A percentile compares a stretch with the other conserved stretches of the same genome.
Conservation (phyloP, 495 filamentous ascomycete genomes). For the Evernia prunastri region DNA sequence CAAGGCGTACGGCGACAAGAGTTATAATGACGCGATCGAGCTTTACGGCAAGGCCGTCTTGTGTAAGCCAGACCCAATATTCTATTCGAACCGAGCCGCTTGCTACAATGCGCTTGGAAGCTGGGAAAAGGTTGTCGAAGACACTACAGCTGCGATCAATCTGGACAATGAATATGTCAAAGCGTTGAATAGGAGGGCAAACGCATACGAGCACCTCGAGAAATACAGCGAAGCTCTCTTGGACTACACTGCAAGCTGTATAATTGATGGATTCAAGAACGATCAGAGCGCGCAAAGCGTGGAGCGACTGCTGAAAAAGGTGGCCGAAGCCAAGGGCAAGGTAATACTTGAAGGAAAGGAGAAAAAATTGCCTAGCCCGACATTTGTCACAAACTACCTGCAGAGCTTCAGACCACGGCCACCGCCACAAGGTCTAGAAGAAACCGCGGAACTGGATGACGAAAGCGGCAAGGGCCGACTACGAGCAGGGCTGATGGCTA, state of each 20-base stretch:
- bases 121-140: slow-evolving; percentile 95
- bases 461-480: slow-evolving; percentile 78
- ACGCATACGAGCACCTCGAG: slow-evolving; percentile 87
- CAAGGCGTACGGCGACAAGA: slow-evolving; percentile 88
- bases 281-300: slow-evolving; percentile 80
- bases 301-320: slow-evolving; percentile 91
- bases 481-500: slow-evolving; percentile 68
- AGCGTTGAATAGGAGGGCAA: slow-evolving; percentile 90
- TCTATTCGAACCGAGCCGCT: slow-evolving; percentile 96
- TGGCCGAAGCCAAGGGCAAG: slow-evolving; percentile 87
- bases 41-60: slow-evolving; percentile 92
- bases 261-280: slow-evolving; percentile 93
- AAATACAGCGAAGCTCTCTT: slow-evolving; percentile 91
- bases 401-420: slow-evolving; percentile 87
- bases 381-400: slow-evolving; percentile 96
- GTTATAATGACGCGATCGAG: slow-evolving; percentile 84
- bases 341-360: slow-evolving; percentile 71
- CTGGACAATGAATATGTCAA: slow-evolving; percentile 96
- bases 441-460: slow-evolving; percentile 65
- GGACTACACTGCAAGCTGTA: slow-evolving; percentile 97
- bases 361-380: slow-evolving; percentile 84
- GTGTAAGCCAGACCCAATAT: slow-evolving; percentile 95
- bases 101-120: slow-evolving; percentile 88
- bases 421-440: slow-evolving; percentile 76
- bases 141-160: slow-evolving; percentile 87